Evolutionary conservation across 2,329 filamentous ascomycete species (phyloP).

Genomic region (Leptographium galeiforme): DNA sequence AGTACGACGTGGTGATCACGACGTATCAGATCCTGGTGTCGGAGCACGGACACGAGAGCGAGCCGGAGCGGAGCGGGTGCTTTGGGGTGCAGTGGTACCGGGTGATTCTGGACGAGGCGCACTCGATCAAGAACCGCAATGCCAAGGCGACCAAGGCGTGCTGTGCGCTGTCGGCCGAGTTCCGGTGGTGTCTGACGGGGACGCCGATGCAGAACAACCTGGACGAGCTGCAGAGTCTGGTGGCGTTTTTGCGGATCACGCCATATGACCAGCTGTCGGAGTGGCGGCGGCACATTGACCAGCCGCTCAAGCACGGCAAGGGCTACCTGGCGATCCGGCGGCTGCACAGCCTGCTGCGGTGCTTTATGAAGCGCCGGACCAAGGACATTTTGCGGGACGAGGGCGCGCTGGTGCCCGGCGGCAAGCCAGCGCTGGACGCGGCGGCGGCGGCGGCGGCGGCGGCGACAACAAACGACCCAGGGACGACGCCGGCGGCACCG

Average conservation of each 20-base stretch:
- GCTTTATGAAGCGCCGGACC: slow-evolving; percentile 97
- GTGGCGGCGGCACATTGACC: slow-evolving; percentile 86
- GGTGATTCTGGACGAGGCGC: slow-evolving; percentile 88
- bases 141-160: slow-evolving; percentile 91
- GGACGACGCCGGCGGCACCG: slow-evolving; percentile 27
- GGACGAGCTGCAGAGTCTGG: slow-evolving; percentile 86
- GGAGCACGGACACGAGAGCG: slow-evolving; percentile 62
- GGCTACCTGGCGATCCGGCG: slow-evolving; percentile 81
- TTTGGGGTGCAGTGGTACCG: slow-evolving; percentile 93
- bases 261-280: slow-evolving; percentile 75
- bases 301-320: slow-evolving; percentile 77
- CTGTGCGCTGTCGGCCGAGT: slow-evolving; percentile 71
- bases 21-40: slow-evolving; percentile 94
- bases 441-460: slow-evolving; percentile 20
- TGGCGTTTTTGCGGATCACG: slow-evolving; percentile 83
- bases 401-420: slow-evolving; percentile 65
- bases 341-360: slow-evolving; percentile 71
- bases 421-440: slow-evolving; percentile 37
- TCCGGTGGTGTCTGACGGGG: slow-evolving; percentile 90
- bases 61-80: slow-evolving; percentile 61
- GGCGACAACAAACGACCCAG: slow-evolving; percentile 21
- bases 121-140: slow-evolving; percentile 96
- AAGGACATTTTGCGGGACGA: slow-evolving; percentile 92
- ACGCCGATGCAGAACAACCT: slow-evolving; percentile 98
- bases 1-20: slow-evolving; percentile 91